A percentile compares a stretch with the other conserved stretches of the same genome.
phyloP scores from a whole-genome alignment of 2,329 filamentous ascomycete genomes.

The Cladophialophora psammophila region DNA sequence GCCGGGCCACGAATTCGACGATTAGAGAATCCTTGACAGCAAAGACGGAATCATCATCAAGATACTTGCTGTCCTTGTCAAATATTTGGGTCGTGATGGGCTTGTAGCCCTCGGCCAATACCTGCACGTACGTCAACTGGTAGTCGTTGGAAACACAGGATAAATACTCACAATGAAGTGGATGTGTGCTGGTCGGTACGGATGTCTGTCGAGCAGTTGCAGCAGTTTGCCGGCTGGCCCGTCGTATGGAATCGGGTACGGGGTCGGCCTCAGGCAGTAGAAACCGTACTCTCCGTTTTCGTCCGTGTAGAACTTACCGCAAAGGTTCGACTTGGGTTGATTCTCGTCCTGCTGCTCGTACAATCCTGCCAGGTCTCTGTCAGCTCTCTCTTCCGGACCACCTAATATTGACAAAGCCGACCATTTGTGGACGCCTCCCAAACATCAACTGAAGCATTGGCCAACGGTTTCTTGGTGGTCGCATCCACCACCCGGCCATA shows the following conservation, averaged over 20 bases:
- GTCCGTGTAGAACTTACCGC: slow-evolving; percentile 75
- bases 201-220: slow-evolving; percentile 66
- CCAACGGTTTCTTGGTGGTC: slow-evolving; percentile 68
- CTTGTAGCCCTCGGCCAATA: slow-evolving; percentile 66
- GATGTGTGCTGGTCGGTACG: slow-evolving; percentile 69
- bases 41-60: slow-evolving; percentile 66
- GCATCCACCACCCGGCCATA: slow-evolving; percentile 68
- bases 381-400: background rate
- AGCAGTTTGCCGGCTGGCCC: slow-evolving; percentile 66
- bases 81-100: slow-evolving; percentile 81
- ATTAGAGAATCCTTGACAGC: slow-evolving; percentile 66
- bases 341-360: slow-evolving; percentile 77
- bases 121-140: slow-evolving; percentile 45
- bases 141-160: background rate
- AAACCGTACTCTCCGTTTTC: slow-evolving; percentile 68
- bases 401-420: slow-evolving; percentile 40
- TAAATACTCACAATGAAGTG: slow-evolving; percentile 62
- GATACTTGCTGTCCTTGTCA: slow-evolving; percentile 69
- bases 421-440: slow-evolving; percentile 82
- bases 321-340: slow-evolving; percentile 76
- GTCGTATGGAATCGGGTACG: slow-evolving; percentile 64
- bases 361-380: slow-evolving; percentile 47
- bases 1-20: slow-evolving; percentile 63
- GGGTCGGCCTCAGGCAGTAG: slow-evolving; percentile 67
- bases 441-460: slow-evolving; percentile 72